Base-by-base conservation (phyloP, 2,329 filamentous ascomycete genomes). In the Colletotrichum melonis region DNA sequence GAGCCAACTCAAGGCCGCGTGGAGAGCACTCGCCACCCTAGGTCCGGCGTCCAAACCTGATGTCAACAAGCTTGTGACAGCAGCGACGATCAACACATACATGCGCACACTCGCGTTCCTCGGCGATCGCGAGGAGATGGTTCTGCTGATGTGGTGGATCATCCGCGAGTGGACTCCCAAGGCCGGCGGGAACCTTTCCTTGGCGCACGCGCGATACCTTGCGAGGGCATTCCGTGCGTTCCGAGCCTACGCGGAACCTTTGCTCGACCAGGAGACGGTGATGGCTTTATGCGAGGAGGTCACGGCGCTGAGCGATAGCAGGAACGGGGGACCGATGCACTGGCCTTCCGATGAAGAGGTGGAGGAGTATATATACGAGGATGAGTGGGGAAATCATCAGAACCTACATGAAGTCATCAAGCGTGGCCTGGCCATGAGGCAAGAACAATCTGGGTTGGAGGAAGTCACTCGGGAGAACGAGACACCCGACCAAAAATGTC, bases 61-160 rank as follows among this genome's bases (percentile, higher is more conserved):
- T 5, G 64, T 42, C 7, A 57, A 55, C 38, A 5, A 6, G 14
- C 28, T 54, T 3, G 49, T 79, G 84, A 14, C 82, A 91, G 12
- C 80, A 80, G 11, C 86, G 88, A 7, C 81, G 81, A 24, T 81
- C 86, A 49, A 78, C 76, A 83, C 85, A 2, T 93, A 93, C 78
- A 86, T 95, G 79, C 87, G 91, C 59, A 86, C 89, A 1, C 83
- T 95, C 26, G 92, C 89, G 1, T 86, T 88, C 65, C 80, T 91
- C n/a, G 88, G 87, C 46, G 90, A 94, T 75, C 85, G 86, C 62
- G 82, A 87, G 2, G 90, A 88, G 63, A 89, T 94, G 79, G 85
- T 88, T 5, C 83, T 82, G 4, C 81, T 92, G 5, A 81, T 92
- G 16, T 80, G 82, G 35, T 95, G 92, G 91, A 88, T 92, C 75